Base-by-base conservation (phyloP, 2,329 filamentous ascomycete genomes). In the Aspergillus latus region DNA sequence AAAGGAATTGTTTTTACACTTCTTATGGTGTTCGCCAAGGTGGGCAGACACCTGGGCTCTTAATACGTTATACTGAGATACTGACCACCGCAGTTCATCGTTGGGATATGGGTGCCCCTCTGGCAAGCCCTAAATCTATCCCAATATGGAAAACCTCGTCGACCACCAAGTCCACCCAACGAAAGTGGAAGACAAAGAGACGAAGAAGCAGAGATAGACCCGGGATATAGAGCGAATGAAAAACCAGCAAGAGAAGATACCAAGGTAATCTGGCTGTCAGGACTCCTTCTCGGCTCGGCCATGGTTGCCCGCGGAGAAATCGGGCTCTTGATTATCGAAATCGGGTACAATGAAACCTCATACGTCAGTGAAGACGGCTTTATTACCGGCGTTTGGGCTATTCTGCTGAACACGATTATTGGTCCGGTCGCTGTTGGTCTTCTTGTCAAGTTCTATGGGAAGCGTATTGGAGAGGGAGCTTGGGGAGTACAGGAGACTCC, bases 281-380 rank as follows among this genome's bases (percentile, higher is more conserved):
- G 56, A 1, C 42, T 64, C 5, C 65, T 71, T 16, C 54, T 71
- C 9, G 68, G 68, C 3, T 68, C 68, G n/a, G 68, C 68, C 3
- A 71, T 70, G 68, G 68, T 71, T 2, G 68, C 68, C 3, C 67
- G 68, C 1, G 68, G 68, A 16, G 68, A 71, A 48, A 71, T 71
- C 42, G 68, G 68, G 1, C 64, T 70, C 3, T 45, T 71, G 36
- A 69, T 71, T 13, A 68, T 71, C 15, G 68, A 71, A 45, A 65
- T 71, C 6, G 68, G 68, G 3, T 66, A 68, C 29, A 71, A 71
- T 6, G 59, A 68, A 36, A 69, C 68, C 1, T 68, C 52, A 0
- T 58, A 78, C 1, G 76, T 81, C 16, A 74, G 80, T 28, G 58
- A 68, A 15, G 66, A 65, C 0, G 66, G 62, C 0, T 68, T 68